Base-by-base conservation (phyloP, 257 asterid genomes). In the Fraxinus excelsior region DNA sequence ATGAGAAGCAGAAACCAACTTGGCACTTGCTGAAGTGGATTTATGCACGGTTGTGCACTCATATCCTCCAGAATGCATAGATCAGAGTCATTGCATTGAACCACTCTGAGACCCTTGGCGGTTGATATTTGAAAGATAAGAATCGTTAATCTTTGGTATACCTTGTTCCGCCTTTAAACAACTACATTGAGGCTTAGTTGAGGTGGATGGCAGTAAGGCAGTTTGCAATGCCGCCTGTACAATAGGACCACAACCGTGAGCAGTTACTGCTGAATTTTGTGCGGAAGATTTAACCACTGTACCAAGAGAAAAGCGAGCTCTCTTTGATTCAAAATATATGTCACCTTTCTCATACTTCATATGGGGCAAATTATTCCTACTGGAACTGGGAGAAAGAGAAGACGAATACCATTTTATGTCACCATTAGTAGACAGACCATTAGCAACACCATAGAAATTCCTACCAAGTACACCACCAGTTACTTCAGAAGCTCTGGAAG, bases 11-110 rank as follows among this genome's bases (percentile, higher is more conserved):
- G 79, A 37, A 68, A 71, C 65, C 28, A 80, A 16, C 64, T 75
- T 85, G 38, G 80, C 77, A 77, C 73, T 81, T 65, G 73, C 70
- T 3, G 42, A 68, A 80, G 81, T 71, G 26, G 35, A 77, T 58
- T 73, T 18, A 53, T 34, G 16, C 31, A 70, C 10, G 83, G 83
- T 10, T 88, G 82, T 28, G 76, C 91, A 82, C 88, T 85, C 31
- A 81, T 75, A 74, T 87, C 88, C 78, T 85, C 89, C 29, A 85
- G 82, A 70, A 87, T 62, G 53, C 85, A 83, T 28, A 85, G 67
- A 79, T 87, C n/a, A n/a, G n/a, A n/a, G n/a, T n/a, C n/a, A n/a
- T n/a, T 76, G 31, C 28, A 53, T 69, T 26, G 70, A 62, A 74
- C 65, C 79, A 26, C 51, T 80, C 71, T 44, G 76, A 71, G 79